Evolutionary conservation across 169 alveolate species (phyloP), one percentile per base, ranked within the genome.

Genomic region (Eimeria necatrix): DNA sequence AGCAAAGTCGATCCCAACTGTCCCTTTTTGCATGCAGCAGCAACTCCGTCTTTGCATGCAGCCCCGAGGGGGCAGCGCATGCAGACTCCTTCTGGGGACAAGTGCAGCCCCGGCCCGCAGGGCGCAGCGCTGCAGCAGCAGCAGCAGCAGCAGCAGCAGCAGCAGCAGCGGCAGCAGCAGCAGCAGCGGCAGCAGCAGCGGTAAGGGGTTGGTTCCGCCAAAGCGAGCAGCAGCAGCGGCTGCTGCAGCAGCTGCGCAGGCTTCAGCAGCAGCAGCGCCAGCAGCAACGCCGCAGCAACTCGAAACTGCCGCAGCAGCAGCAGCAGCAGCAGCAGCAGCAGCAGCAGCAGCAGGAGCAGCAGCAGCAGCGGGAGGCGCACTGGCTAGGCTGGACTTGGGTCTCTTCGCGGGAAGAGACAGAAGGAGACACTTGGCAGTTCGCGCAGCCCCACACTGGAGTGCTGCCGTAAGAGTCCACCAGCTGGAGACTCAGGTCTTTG

Each of bases 401-500:
- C 78, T 8, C 7, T 48, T 68, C 48, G 8, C 7, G 78, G 41
- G 41, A 24, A 48, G 41, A 4, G 41, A 4, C 26, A 48, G n/a
- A 9, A 18, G 78, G 49, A n/a, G n/a, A 4, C 22, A 14, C 68
- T 59, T 8, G 52, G 46, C 86, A 74, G 14, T 41, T 32, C 26
- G 86, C 10, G 24, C 86, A 74, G 61, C 86, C 86, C 86, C 86
- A 74, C 3, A 51, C 59, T 52, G 86, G 86, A 4, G 86, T 74
- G 26, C 86, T 74, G 61, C 86, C 86, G 60, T 41, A n/a, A n/a
- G 86, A 48, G n/a, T 32, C 86, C 3, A 74, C 24, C 24, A 74
- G 61, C 8, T 41, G 52, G 61, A 74, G 24, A n/a, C 61, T 46
- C 32, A 8, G 18, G 16, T 41, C 26, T 10, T 12, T 18, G 16